A percentile compares a stretch with the other conserved stretches of the same genome.
Conservation (phyloP, 2,329 filamentous ascomycete species). For the Aspergillus sp. region DNA sequence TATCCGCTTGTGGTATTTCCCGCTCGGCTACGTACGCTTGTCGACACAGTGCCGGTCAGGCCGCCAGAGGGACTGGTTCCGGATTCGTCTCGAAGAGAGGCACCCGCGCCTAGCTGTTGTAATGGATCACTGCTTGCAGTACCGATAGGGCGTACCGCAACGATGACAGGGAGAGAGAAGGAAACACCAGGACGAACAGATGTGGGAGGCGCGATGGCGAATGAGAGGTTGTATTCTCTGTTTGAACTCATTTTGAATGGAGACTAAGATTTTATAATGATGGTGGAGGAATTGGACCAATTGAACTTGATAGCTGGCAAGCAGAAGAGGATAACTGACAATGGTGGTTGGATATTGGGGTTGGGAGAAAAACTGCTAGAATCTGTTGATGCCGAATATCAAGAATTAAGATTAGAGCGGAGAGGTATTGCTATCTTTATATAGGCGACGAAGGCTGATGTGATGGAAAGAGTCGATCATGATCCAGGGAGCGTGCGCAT, state of each 20-base stretch:
- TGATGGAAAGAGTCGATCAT: neutral
- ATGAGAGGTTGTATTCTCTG: conserved; percentile 30
- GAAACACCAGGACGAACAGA: conserved; percentile 25
- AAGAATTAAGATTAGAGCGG: neutral
- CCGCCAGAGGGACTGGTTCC: conserved; percentile 21
- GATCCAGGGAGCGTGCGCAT: neutral
- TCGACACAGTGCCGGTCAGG: conserved; percentile 29
- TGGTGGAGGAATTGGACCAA: neutral
- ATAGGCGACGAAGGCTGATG: neutral
- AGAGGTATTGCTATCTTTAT: neutral
- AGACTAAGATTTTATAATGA: neutral
- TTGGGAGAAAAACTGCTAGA: neutral
- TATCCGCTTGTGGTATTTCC: conserved; percentile 32
- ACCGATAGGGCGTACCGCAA: conserved; percentile 31
- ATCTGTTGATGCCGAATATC: neutral
- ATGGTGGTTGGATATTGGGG: neutral
- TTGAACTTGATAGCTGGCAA: neutral
- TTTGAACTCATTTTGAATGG: conserved; percentile 14
- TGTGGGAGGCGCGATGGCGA: conserved; percentile 30
- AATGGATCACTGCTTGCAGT: conserved; percentile 19
- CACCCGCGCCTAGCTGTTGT: conserved; percentile 31
- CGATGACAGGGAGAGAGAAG: conserved; percentile 33
- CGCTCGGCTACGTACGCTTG: conserved; percentile 32
- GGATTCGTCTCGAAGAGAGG: conserved; percentile 28
- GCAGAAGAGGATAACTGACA: neutral